Conservation (phyloP, 2,329 filamentous ascomycete genomes). For the Aurifilum marmelostoma region DNA sequence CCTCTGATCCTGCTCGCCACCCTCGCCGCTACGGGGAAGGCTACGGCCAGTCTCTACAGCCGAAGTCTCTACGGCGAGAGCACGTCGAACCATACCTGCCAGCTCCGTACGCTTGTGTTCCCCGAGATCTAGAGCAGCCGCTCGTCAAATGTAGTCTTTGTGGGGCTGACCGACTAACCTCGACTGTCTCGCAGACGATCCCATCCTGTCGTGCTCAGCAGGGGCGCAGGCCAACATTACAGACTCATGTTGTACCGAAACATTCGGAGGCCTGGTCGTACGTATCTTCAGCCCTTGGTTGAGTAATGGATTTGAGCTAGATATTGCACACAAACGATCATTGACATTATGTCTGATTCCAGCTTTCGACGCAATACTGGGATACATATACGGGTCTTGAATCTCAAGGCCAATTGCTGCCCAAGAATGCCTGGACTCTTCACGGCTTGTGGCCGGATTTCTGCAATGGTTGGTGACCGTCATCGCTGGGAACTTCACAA, state of each 20-base stretch:
- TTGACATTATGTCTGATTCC: not conserved
- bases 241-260: conserved; percentile 68
- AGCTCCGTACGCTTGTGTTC: conserved; percentile 43
- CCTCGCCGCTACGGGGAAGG: conserved; percentile 37
- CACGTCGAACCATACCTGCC: conserved; percentile 60
- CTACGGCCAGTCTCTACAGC: conserved; percentile 34
- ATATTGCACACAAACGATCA: not conserved
- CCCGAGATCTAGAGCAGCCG: not conserved
- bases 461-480: conserved; percentile 43
- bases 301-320: not conserved
- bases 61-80: conserved; percentile 48
- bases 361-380: conserved; percentile 67
- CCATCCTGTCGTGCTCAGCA: conserved; percentile 53
- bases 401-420: conserved; percentile 59
- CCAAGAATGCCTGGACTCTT: conserved; percentile 59
- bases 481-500: not conserved
- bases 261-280: conserved; percentile 62
- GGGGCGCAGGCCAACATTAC: conserved; percentile 48
- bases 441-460: conserved; percentile 63
- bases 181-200: conserved; percentile 31
- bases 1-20: conserved; percentile 31
- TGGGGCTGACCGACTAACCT: not conserved
- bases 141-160: not conserved
- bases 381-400: conserved; percentile 65
- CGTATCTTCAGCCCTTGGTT: not conserved